These are phyloP conservation scores for Lithocarpus polystachyus DNA, from an alignment of 306 rosid genomes.

Conservation along the genomic window DNA sequence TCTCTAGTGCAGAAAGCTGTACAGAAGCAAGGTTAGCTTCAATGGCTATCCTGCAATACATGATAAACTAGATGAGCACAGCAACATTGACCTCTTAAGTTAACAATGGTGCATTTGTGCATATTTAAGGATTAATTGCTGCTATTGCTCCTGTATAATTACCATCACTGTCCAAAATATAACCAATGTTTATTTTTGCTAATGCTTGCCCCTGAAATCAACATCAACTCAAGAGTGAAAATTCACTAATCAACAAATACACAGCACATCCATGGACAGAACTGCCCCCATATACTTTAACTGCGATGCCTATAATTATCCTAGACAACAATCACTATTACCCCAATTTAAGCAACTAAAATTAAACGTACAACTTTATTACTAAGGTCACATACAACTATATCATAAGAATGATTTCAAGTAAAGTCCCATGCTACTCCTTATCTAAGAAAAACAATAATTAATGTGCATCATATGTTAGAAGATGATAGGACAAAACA, in stretches of 20 bases:
- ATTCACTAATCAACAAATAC: constrained; percentile 17
- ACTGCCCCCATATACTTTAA: constrained; percentile 3
- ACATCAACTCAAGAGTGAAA: constrained; percentile 29
- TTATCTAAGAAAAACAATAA: background rate
- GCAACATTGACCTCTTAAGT: background rate
- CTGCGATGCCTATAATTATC: constrained; percentile 7
- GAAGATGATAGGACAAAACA: constrained; percentile 11
- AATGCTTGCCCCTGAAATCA: constrained; percentile 78
- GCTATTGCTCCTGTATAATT: constrained; percentile 44
- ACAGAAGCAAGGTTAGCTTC: constrained; percentile 61
- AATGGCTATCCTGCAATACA: constrained; percentile 64
- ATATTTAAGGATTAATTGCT: background rate
- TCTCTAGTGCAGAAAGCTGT: constrained; percentile 82
- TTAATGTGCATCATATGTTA: background rate
- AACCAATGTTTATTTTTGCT: constrained; percentile 64
- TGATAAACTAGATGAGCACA: constrained; percentile 16
- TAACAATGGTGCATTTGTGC: background rate
- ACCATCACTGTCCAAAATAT: constrained; percentile 69
- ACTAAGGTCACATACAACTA: background rate
- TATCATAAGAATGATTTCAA: background rate
- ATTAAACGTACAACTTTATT: background rate
- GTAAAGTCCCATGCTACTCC: background rate
- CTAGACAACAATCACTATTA: background rate
- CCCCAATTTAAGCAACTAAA: constrained; percentile 16
- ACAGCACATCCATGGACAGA: constrained; percentile 9